A percentile compares a stretch with the other conserved stretches of the same genome.
Conservation (phyloP, 352 stramenopile genomes). For the Phytophthora chlamydospora region DNA sequence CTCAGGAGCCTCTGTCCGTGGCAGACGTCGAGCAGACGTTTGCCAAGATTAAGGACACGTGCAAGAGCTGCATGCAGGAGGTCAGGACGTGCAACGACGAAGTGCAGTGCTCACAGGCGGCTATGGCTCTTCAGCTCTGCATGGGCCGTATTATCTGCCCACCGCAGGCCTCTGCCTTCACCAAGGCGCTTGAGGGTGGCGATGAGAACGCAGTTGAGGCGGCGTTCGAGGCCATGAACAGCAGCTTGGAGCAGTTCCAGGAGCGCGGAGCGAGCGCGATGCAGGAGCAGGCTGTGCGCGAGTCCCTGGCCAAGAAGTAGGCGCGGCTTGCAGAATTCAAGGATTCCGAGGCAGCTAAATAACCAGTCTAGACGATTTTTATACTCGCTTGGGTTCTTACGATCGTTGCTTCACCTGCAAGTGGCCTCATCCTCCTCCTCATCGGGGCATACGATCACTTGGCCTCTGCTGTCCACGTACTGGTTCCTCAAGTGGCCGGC, state of each 20-base stretch:
- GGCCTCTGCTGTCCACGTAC: slow-evolving; percentile 55
- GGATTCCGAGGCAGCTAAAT: slow-evolving; percentile 31
- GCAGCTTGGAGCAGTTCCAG: slow-evolving; percentile 80
- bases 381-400: slow-evolving; percentile 5
- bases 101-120: slow-evolving; percentile 82
- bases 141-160: slow-evolving; percentile 89
- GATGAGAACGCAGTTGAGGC: slow-evolving; percentile 70
- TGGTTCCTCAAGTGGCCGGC: slow-evolving; percentile 64
- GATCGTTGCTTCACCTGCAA: not conserved
- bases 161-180: slow-evolving; percentile 65
- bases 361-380: slow-evolving; percentile 41
- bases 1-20: slow-evolving; percentile 52
- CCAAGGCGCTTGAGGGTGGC: slow-evolving; percentile 70
- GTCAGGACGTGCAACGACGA: slow-evolving; percentile 82
- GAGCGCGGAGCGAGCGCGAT: slow-evolving; percentile 76
- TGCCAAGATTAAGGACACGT: slow-evolving; percentile 83
- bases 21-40: slow-evolving; percentile 86
- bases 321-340: slow-evolving; percentile 9
- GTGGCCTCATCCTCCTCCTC: slow-evolving; percentile 24
- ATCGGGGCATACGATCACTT: slow-evolving; percentile 58
- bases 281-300: slow-evolving; percentile 74
- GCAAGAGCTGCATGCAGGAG: slow-evolving; percentile 80
- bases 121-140: slow-evolving; percentile 89
- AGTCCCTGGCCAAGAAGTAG: slow-evolving; percentile 62
- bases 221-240: slow-evolving; percentile 81